Evolutionary conservation across 2,329 filamentous ascomycete genomes (phyloP).

Genomic region (Cryphonectria nitschkei): DNA sequence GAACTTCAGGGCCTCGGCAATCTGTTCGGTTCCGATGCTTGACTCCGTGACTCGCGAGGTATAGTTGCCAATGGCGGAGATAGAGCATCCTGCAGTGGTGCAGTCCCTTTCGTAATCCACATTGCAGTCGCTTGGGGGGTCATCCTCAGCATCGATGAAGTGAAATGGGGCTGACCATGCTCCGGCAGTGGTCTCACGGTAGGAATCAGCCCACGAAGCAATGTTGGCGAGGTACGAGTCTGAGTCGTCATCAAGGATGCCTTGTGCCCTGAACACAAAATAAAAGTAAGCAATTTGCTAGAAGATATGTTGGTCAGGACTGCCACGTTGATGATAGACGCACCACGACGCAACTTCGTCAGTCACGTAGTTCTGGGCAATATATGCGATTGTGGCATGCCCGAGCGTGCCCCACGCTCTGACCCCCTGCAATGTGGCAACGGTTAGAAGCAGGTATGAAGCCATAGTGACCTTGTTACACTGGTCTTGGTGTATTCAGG

Average conservation of each 20-base stretch:
- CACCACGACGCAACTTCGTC: slow-evolving; percentile 37
- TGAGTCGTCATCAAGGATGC: slow-evolving; percentile 38
- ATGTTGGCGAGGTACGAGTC: slow-evolving; percentile 43
- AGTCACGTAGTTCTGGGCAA: slow-evolving; percentile 43
- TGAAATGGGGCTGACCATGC: slow-evolving; percentile 51
- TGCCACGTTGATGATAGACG: not conserved
- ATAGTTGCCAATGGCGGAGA: slow-evolving; percentile 47
- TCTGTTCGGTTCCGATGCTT: slow-evolving; percentile 28
- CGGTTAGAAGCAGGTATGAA: slow-evolving; percentile 19
- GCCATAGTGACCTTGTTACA: not conserved
- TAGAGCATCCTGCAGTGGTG: slow-evolving; percentile 47
- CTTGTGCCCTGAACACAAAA: slow-evolving; percentile 35
- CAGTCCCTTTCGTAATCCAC: slow-evolving; percentile 51
- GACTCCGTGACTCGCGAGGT: slow-evolving; percentile 32
- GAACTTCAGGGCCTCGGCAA: slow-evolving; percentile 45
- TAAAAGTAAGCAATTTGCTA: not conserved
- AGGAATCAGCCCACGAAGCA: slow-evolving; percentile 56
- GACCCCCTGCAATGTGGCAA: slow-evolving; percentile 23
- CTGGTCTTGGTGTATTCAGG: not conserved
- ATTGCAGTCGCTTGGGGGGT: slow-evolving; percentile 50
- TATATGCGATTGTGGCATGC: slow-evolving; percentile 45
- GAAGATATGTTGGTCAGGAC: no score
- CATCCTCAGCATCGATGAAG: slow-evolving; percentile 59
- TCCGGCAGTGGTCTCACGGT: slow-evolving; percentile 50
- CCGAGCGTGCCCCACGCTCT: slow-evolving; percentile 36